phyloP scores from a whole-genome alignment of 73 alveolate species.

The Paramecium biaurelia region DNA sequence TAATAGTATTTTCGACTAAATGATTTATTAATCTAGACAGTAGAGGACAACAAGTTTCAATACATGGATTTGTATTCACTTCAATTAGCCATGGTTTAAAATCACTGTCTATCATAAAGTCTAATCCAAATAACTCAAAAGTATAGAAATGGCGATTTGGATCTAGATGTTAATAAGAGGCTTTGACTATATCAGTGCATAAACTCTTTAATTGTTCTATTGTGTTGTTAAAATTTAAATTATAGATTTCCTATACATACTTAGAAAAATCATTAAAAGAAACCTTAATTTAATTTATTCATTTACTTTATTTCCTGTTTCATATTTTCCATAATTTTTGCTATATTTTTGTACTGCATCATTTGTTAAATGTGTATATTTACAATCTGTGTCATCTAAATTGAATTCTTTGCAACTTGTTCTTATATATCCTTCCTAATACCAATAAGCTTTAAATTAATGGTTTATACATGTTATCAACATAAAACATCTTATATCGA shows the following conservation, averaged over 20 bases:
- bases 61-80: conserved; percentile 95
- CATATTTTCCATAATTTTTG: conserved; percentile 72
- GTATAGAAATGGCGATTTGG: conserved; percentile 41
- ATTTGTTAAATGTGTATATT: conserved; percentile 73
- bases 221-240: conserved; percentile 5
- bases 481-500: conserved; percentile 73
- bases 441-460: conserved; percentile 69
- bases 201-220: conserved; percentile 9
- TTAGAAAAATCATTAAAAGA: conserved; percentile 70
- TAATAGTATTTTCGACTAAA: conserved; percentile 90
- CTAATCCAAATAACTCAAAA: conserved; percentile 85
- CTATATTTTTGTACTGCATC: conserved; percentile 74
- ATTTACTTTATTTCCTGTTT: conserved; percentile 70
- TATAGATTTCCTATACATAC: conserved; percentile 45
- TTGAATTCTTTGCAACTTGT: conserved; percentile 75
- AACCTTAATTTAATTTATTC: conserved; percentile 65
- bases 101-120: conserved; percentile 91
- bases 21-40: conserved; percentile 85
- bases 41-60: conserved; percentile 92
- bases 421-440: conserved; percentile 76
- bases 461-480: conserved; percentile 69
- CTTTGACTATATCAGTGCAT: conserved; percentile 16
- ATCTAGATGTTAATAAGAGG: conserved; percentile 17
- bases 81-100: conserved; percentile 90
- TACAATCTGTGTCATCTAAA: conserved; percentile 60